Evolutionary conservation across 495 filamentous ascomycete genomes (phyloP).

Genomic region (Cairneyella variabilis): DNA sequence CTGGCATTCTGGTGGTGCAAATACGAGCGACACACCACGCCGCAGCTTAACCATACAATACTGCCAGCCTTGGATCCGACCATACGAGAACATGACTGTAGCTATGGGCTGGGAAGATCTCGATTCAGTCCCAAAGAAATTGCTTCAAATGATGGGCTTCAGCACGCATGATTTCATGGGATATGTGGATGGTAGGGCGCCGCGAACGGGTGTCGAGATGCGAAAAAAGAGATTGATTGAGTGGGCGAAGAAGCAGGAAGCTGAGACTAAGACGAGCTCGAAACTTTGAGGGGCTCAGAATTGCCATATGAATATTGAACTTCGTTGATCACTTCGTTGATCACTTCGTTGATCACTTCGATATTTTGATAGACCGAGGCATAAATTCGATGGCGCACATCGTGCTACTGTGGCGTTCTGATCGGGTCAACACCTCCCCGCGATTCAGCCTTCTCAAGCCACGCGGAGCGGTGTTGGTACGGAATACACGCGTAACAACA

Average conservation of each 20-base stretch:
- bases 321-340: no score
- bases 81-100: constrained; percentile 30
- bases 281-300: constrained; percentile 21
- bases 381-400: no score
- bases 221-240: constrained; percentile 28
- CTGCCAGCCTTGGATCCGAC: constrained; percentile 32
- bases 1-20: constrained; percentile 36
- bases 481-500: no score
- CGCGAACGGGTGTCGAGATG: constrained; percentile 23
- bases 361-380: no score
- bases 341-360: no score
- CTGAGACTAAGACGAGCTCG: constrained; percentile 17
- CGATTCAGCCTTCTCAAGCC: no score
- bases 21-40: constrained; percentile 24
- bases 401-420: no score
- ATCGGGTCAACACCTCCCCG: no score
- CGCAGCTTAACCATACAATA: constrained; percentile 31
- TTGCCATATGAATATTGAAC: no score
- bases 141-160: constrained; percentile 23
- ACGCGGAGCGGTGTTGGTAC: no score
- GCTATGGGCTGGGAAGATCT: constrained; percentile 28
- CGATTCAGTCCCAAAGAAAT: constrained; percentile 21
- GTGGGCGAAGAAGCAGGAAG: constrained; percentile 19
- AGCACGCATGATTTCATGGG: constrained; percentile 26
- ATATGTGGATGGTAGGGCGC: constrained; percentile 23